Base-by-base conservation (phyloP, 768 basidiomycete species). In the Leccinum rimulosum region DNA sequence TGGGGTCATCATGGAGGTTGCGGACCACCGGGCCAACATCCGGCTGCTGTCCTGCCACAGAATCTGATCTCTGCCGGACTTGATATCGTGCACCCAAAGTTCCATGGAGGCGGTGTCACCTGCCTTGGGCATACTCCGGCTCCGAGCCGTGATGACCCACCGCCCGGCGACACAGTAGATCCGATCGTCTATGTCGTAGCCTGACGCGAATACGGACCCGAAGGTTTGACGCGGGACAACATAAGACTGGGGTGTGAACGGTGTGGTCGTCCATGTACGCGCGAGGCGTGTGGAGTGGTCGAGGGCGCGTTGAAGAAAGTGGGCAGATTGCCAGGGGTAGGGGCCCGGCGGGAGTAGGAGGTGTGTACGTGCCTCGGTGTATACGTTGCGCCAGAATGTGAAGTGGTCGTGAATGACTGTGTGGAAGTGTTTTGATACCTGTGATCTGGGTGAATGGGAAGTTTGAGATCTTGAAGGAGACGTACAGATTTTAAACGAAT, bases 291-390 rank as follows among this genome's bases (percentile, higher is more conserved):
- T 45, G 1, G 67, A 69, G 49, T 40, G 9, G 28, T 68, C 43
- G 57, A 68, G 67, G 9, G 61, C 25, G 48, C 54, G 59, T 15
- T 66, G 66, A 38, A 57, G 59, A 27, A 59, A 63, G 30, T 14
- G 53, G 19, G 8, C 54, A 17, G 64, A 63, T 55, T 68, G 61
- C 67, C 66, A 68, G 17, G 51, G 9, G 6, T 61, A 68, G 3
- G 61, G 61, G 25, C 66, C 66, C 1, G 64, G 57, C 15, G 64
- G 66, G 67, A 3, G 54, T 59, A 9, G 64, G 61, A 48, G 36
- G 59, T 7, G 45, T 3, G 6, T 22, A 22, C 22, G 22, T 22
- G 22, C 11, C 54, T 17, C 54, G 40, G 61, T 1, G 19, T 69
- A 66, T 40, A 51, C 2, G 40, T 50, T 43, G 33, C 57, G 57